Percentiles rank a stretch among this genome's conserved stretches.
phyloP scores from a whole-genome alignment of 2,329 filamentous ascomycete species.

The Cryphonectria carpinicola region DNA sequence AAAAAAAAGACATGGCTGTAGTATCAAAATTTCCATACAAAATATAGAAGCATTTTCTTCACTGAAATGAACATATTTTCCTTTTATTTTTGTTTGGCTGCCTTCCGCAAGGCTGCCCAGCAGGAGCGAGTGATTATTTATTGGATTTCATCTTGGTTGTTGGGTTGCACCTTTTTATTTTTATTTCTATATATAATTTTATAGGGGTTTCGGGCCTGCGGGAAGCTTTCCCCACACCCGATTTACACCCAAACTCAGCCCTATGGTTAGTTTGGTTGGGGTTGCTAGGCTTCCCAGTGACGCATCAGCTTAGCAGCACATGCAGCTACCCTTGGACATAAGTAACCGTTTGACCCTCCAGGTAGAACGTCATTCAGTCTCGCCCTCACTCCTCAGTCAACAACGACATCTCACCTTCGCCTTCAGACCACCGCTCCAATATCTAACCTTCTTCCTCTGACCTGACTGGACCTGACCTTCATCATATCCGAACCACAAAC shows the following conservation, averaged over 20 bases:
- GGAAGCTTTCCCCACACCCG: constrained; percentile 19
- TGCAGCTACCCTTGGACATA: not conserved
- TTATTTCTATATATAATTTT: not conserved
- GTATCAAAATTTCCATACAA: not conserved
- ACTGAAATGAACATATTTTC: not conserved
- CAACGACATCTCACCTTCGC: not conserved
- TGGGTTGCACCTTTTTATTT: not conserved
- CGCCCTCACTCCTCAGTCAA: not conserved
- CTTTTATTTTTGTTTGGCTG: too few species aligned
- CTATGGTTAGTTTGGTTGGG: constrained; percentile 11
- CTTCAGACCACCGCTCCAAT: not conserved
- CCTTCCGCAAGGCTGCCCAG: not conserved
- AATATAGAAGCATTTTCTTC: not conserved
- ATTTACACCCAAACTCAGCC: constrained; percentile 17
- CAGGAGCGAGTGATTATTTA: too few species aligned
- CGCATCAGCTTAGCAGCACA: constrained; percentile 12
- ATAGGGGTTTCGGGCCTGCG: not conserved
- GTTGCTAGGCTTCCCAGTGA: constrained; percentile 23
- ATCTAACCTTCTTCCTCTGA: not conserved
- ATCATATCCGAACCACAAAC: not conserved
- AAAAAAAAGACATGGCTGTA: not conserved
- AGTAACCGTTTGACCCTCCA: not conserved
- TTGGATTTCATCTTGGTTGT: too few species aligned
- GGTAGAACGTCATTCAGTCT: not conserved
- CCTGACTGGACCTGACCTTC: not conserved